Evolutionary conservation across 306 rosid species (phyloP).

Genomic region (Prunus persica): Prunus_persica_NCBIv2 NC_034009.1:4015501-4016000

Average conservation of each 20-base stretch:
- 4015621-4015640: too few relatives aligned
- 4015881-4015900: too few relatives aligned
- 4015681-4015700: neutral
- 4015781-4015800: neutral
- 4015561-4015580: slow-evolving; percentile 4
- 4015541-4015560: neutral
- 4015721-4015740: slow-evolving; percentile 11
- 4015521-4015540: neutral
- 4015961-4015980: too few relatives aligned
- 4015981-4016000: neutral
- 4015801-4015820: too few relatives aligned
- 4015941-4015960: too few relatives aligned
- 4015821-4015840: too few relatives aligned
- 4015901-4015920: too few relatives aligned
- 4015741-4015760: neutral
- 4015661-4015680: slow-evolving; percentile 35
- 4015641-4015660: neutral
- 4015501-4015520: neutral
- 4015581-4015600: slow-evolving; percentile 29
- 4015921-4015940: too few relatives aligned
- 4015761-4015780: neutral
- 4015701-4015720: slow-evolving; percentile 10
- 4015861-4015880: too few relatives aligned
- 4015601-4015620: slow-evolving; percentile 33
- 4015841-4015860: too few relatives aligned